Evolutionary conservation across 306 rosid species (phyloP), one percentile per base, ranked within the genome.

Genomic region (Corylus heterophylla): DNA sequence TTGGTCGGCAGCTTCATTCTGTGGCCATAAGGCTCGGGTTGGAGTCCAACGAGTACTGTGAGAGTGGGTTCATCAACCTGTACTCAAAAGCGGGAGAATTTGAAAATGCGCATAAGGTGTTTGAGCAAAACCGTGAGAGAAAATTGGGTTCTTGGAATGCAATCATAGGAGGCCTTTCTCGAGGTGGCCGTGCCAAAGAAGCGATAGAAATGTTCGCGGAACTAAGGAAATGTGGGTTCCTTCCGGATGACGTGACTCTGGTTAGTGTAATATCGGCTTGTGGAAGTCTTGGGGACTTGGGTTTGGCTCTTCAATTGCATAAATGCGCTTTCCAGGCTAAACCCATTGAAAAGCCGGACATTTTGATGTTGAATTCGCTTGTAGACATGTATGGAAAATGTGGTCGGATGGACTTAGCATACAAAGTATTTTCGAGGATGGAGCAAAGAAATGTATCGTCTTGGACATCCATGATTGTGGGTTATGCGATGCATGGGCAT

Each of bases 321-420:
- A 90, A 87, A 78, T 90, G 80, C 76, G 89, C 80, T 82, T 84
- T 83, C 69, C 92, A 92, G 70, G 92, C 81, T 27, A 79, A 69
- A 39, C 69, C 54, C 54, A 12, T 7, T 4, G 93, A 80, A 49
- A 83, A 72, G 73, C 47, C 79, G 6, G 85, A 82, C 66, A 48
- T 90, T 68, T 70, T 89, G 86, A 75, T 87, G 92, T 71, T 18
- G 48, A 92, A 92, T 77, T 92, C 97, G 25, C 79, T 92, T 62
- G 77, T 92, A 58, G 97, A 92, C 76, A 90, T 92, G 97, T 90
- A 92, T 82, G 97, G 97, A 25, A 92, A 92, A 80, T 90, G 97
- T 75, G 97, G 97, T 49, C 67, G 92, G 80, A 90, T 89, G 94
- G 93, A 90, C 80, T 68, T 92, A 47, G 93, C 97, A 0, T 73